Evolutionary conservation across 148 eudicot species (phyloP).

Genomic region (Selenicereus undatus): DNA sequence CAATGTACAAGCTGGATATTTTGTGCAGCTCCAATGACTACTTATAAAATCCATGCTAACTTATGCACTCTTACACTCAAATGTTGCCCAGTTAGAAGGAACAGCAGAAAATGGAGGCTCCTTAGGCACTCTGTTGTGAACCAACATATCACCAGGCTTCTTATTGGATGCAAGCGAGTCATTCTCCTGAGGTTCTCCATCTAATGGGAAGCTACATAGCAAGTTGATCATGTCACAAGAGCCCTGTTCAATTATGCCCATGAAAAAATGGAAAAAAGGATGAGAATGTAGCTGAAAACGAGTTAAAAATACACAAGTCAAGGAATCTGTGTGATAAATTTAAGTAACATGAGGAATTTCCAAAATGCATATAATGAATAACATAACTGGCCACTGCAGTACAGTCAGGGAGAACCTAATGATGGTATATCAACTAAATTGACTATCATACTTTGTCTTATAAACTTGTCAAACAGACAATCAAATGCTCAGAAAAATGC

Average conservation of each 20-base stretch:
- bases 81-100: conserved; percentile 54
- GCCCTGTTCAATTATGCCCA: conserved; percentile 27
- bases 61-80: conserved; percentile 43
- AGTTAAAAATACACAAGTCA: background rate
- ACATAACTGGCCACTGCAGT: no score
- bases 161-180: background rate
- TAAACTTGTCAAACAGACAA: no score
- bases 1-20: background rate
- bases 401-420: no score
- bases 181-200: background rate
- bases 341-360: no score
- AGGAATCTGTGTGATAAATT: background rate
- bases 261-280: background rate
- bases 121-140: conserved; percentile 13
- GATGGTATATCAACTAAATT: no score
- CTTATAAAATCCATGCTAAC: background rate
- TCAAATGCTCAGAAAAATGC: background rate
- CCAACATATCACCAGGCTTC: background rate
- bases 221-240: conserved; percentile 40
- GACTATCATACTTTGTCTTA: no score
- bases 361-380: no score
- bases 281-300: background rate
- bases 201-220: conserved; percentile 20
- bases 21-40: background rate
- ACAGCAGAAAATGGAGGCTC: conserved; percentile 31